Evolutionary conservation across 306 rosid species (phyloP).

Genomic region (Lathyrus oleraceus): DNA sequence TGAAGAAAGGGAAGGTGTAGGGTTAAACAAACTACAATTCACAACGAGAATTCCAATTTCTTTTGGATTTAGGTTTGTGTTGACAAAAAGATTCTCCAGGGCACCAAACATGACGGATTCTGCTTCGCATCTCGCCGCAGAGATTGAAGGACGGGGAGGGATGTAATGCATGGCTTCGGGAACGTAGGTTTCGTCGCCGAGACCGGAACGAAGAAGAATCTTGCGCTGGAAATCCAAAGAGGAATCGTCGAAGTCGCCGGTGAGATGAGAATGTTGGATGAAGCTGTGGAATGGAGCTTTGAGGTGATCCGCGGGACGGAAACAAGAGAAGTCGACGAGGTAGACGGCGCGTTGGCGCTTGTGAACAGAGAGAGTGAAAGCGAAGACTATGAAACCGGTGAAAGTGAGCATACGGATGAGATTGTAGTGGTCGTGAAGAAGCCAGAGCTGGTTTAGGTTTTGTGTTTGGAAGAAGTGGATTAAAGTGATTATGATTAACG

Average conservation of each 20-base stretch:
- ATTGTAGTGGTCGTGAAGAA: slow-evolving; percentile 45
- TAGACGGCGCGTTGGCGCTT: slow-evolving; percentile 61
- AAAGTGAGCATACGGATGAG: slow-evolving; percentile 38
- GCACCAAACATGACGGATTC: slow-evolving; percentile 65
- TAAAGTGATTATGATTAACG: slow-evolving; percentile 40
- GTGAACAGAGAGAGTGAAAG: slow-evolving; percentile 48
- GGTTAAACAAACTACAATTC: slow-evolving; percentile 69
- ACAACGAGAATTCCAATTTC: slow-evolving; percentile 66
- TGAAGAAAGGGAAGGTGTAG: slow-evolving; percentile 68
- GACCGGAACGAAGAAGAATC: slow-evolving; percentile 62
- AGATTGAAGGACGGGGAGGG: slow-evolving; percentile 56
- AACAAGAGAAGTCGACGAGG: slow-evolving; percentile 57
- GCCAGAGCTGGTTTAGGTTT: slow-evolving; percentile 52
- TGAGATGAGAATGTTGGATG: slow-evolving; percentile 52
- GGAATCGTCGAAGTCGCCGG: slow-evolving; percentile 49
- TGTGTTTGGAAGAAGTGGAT: slow-evolving; percentile 44
- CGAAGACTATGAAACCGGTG: slow-evolving; percentile 43
- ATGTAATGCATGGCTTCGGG: slow-evolving; percentile 55
- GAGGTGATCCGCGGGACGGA: slow-evolving; percentile 41
- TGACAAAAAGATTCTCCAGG: slow-evolving; percentile 52
- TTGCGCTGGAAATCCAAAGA: slow-evolving; percentile 60
- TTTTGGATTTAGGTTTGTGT: slow-evolving; percentile 51
- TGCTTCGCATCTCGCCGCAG: slow-evolving; percentile 56
- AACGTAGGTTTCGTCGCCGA: slow-evolving; percentile 57
- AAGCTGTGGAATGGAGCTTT: slow-evolving; percentile 35